Evolutionary conservation across 164 flowering plant species (phyloP).

Genomic region (Saururus chinensis): DNA sequence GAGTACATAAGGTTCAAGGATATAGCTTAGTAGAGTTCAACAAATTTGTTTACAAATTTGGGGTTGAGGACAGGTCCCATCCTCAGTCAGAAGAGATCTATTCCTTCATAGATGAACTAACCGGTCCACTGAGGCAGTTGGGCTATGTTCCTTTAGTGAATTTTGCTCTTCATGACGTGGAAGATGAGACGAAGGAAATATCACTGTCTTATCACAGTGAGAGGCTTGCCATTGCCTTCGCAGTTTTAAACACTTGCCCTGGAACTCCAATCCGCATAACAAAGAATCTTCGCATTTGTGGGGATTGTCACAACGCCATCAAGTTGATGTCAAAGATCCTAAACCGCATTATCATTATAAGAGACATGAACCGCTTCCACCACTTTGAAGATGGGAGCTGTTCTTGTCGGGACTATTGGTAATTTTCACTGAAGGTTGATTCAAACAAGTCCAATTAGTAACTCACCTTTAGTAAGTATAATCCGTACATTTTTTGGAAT

Average conservation of each 20-base stretch:
- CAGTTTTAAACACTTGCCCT: slow-evolving; percentile 2
- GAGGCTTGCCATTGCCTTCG: slow-evolving; percentile 13
- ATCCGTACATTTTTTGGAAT: too few relatives aligned
- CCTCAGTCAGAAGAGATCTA: slow-evolving; percentile 10
- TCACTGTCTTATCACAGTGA: slow-evolving; percentile 13
- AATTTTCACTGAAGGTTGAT: not conserved
- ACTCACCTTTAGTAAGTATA: too few relatives aligned
- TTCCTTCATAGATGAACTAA: slow-evolving; percentile 8
- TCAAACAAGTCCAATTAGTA: too few relatives aligned
- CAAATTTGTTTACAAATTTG: slow-evolving; percentile 8
- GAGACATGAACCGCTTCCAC: slow-evolving; percentile 15
- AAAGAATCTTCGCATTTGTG: slow-evolving; percentile 14
- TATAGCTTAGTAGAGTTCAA: slow-evolving; percentile 10
- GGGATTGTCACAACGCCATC: slow-evolving; percentile 14
- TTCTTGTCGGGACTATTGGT: slow-evolving; percentile 15
- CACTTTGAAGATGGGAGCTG: slow-evolving; percentile 9
- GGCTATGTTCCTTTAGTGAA: slow-evolving; percentile 12
- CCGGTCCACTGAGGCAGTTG: slow-evolving; percentile 4
- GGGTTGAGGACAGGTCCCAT: slow-evolving; percentile 11
- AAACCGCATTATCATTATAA: slow-evolving; percentile 10
- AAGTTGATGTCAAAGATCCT: slow-evolving; percentile 13
- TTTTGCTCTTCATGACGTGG: slow-evolving; percentile 15
- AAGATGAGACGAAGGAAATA: slow-evolving; percentile 12
- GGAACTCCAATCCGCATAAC: slow-evolving; percentile 13
- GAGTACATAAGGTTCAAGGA: slow-evolving; percentile 11